A percentile compares a stretch with the other conserved stretches of the same genome.
Conservation (phyloP, 306 rosid genomes). For the Begonia loranthoides region DNA sequence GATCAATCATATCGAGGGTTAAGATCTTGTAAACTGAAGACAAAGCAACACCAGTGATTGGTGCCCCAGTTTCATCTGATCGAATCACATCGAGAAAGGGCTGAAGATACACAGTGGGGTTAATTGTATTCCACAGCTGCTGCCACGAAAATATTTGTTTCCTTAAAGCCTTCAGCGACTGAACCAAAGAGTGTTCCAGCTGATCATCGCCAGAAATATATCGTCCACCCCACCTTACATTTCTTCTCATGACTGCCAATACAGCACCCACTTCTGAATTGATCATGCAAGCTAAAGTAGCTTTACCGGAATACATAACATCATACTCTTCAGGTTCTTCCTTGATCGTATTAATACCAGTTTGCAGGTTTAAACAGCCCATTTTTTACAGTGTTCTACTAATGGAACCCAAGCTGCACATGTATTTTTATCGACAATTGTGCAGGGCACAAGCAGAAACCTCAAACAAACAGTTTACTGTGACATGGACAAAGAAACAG, state of each 20-base stretch:
- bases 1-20: conserved; percentile 69
- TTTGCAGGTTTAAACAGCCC: no score
- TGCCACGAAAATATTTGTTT: conserved; percentile 76
- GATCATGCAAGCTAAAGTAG: conserved; percentile 69
- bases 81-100: conserved; percentile 84
- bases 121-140: conserved; percentile 65
- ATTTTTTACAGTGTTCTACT: no score
- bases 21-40: conserved; percentile 75
- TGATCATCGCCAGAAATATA: conserved; percentile 79
- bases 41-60: conserved; percentile 76
- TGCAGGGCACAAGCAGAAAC: no score
- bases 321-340: conserved; percentile 76
- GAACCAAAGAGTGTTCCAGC: conserved; percentile 71
- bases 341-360: no score
- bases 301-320: conserved; percentile 31
- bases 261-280: conserved; percentile 84
- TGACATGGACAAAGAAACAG: no score
- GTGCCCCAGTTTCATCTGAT: conserved; percentile 82
- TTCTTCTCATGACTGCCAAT: conserved; percentile 81
- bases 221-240: conserved; percentile 79
- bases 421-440: no score
- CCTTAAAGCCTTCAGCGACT: conserved; percentile 64
- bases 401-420: no score
- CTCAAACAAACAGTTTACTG: no score
- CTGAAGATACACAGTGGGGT: conserved; percentile 60